These are phyloP conservation scores for Hydnomerulius pinastri DNA, from an alignment of 768 basidiomycete species.

Conservation along the genomic window DNA sequence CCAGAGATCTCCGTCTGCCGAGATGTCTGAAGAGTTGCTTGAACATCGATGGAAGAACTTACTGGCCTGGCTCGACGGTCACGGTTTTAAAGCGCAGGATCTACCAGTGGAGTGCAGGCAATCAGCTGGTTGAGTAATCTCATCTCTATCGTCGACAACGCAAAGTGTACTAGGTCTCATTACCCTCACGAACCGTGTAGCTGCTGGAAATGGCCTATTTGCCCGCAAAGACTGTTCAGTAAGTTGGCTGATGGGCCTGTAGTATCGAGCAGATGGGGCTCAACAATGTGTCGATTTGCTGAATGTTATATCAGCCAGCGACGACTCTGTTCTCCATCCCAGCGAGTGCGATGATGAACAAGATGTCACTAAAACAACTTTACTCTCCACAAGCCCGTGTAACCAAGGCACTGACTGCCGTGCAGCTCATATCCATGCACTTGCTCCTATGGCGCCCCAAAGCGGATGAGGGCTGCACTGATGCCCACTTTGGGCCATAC, in stretches of 20 bases:
- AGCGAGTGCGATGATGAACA: conserved; percentile 68
- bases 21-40: conserved; percentile 7
- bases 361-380: conserved; percentile 59
- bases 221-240: conserved; percentile 46
- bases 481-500: conserved; percentile 71
- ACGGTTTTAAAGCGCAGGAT: conserved; percentile 46
- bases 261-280: no score
- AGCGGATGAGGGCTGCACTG: conserved; percentile 42
- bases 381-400: conserved; percentile 45
- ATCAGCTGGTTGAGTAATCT: conserved; percentile 47
- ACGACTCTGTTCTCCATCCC: conserved; percentile 72
- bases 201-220: conserved; percentile 73
- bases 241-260: conserved; percentile 15
- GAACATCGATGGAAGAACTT: conserved; percentile 46
- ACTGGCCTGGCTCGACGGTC: conserved; percentile 51
- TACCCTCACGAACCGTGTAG: conserved; percentile 32
- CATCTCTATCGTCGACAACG: not conserved
- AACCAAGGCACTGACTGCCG: conserved; percentile 49
- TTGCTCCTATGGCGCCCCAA: conserved; percentile 65
- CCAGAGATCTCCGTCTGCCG: not conserved
- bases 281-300: no score
- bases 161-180: conserved; percentile 10
- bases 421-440: conserved; percentile 81
- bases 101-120: conserved; percentile 54
- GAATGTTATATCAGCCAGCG: conserved; percentile 42